Evolutionary conservation across 2,329 filamentous ascomycete genomes (phyloP), one percentile per base, ranked within the genome.

Genomic region (Scytalidium lignicola): DNA sequence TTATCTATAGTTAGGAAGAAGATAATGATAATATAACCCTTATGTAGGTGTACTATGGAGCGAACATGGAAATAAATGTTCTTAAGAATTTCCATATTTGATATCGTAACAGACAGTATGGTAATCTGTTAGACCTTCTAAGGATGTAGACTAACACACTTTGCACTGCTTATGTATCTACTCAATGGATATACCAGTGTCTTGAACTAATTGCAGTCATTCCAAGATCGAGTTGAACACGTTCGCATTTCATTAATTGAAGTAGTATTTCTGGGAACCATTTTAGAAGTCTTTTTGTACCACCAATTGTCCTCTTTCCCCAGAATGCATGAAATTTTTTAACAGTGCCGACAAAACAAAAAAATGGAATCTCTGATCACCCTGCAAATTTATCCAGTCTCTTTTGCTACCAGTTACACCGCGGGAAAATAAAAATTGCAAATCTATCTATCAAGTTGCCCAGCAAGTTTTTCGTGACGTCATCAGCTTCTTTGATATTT

Each of bases 381-480:
- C 43, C 43, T 32, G 43, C 43, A 45, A 45, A 47, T 28, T 26
- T 47, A 47, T 40, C 45, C 45, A 47, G 41, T 40, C 45, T 47
- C 45, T 47, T 47, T 47, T 47, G n/a, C 48, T 44, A 43, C 44
- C 48, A 13, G 40, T 48, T 46, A 53, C 51, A 55, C 53, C 53
- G 28, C 41, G 46, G 37, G 42, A 47, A 46, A 26, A 26, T 26
- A 26, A 6, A 37, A 47, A 42, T 29, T 45, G 43, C 32, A 46
- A 43, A 43, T 46, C 43, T 50, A 46, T 50, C 48, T 50, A 47
- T 47, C 32, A 47, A 41, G 23, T 37, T 37, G 32, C 32, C 32
- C 32, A 37, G 32, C 32, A 37, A 37, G 15, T 5, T 37, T 37
- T 37, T 37, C 32, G n/a, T 37, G 15, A 37, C 32, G 32, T 37